Conservation (phyloP, 2,329 filamentous ascomycete species). For the Talaromyces sp. region DNA sequence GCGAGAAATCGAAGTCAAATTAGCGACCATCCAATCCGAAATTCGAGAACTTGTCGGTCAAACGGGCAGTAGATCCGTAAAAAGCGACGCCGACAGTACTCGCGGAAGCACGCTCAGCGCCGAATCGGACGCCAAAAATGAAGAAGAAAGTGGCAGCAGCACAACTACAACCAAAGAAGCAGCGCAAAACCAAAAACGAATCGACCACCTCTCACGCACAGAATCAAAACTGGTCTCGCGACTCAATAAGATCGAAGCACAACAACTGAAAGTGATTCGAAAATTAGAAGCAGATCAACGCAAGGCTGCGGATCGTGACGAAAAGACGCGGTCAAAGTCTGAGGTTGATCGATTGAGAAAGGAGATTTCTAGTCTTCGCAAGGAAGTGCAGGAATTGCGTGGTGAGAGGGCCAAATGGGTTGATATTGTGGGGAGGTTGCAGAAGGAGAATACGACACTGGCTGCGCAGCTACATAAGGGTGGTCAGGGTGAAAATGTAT, state of each 20-base stretch:
- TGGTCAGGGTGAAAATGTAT: neutral
- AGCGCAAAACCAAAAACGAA: conserved; percentile 30
- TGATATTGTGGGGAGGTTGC: conserved; percentile 54
- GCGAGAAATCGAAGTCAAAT: conserved; percentile 38
- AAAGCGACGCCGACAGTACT: conserved; percentile 19
- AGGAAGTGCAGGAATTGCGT: conserved; percentile 50
- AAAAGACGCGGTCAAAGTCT: conserved; percentile 42
- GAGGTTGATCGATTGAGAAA: conserved; percentile 50
- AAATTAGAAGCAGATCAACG: conserved; percentile 41
- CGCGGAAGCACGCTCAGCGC: conserved; percentile 14
- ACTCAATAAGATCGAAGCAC: conserved; percentile 44
- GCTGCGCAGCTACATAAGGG: conserved; percentile 19
- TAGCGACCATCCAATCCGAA: conserved; percentile 38
- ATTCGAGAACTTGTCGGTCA: conserved; percentile 31
- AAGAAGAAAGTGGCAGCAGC: neutral
- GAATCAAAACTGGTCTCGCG: conserved; percentile 40
- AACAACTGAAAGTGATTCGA: conserved; percentile 40
- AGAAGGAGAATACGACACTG: conserved; percentile 58
- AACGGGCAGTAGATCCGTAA: conserved; percentile 7
- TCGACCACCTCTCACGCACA: conserved; percentile 31
- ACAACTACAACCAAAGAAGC: conserved; percentile 22
- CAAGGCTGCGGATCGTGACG: conserved; percentile 44
- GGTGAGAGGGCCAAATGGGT: conserved; percentile 52
- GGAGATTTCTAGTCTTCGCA: conserved; percentile 47
- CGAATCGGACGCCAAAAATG: conserved; percentile 10